A percentile compares a stretch with the other conserved stretches of the same genome.
phyloP scores from a whole-genome alignment of 148 eudicot genomes.

The Spergularia bocconei region DNA sequence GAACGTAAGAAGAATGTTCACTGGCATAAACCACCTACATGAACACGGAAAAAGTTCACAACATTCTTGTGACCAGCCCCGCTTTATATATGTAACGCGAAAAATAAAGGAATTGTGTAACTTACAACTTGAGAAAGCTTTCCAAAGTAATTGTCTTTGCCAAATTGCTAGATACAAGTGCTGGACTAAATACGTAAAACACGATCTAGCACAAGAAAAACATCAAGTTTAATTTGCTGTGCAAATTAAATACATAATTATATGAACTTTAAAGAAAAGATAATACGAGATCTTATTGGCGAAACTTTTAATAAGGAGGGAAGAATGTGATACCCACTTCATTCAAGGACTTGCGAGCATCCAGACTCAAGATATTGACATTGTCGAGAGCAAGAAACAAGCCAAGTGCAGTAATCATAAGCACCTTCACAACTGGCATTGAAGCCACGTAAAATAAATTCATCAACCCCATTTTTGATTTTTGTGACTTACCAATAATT shows the following conservation, averaged over 20 bases:
- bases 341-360: constrained; percentile 33
- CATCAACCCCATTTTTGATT: constrained; percentile 32
- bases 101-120: neutral
- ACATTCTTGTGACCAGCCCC: too few species aligned
- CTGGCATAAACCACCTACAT: constrained; percentile 55
- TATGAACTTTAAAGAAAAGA: too few species aligned
- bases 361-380: constrained; percentile 32
- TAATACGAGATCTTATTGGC: too few species aligned
- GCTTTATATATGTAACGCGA: too few species aligned
- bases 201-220: constrained; percentile 31
- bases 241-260: too few species aligned
- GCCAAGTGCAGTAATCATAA: constrained; percentile 42
- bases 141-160: constrained; percentile 38
- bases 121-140: constrained; percentile 36
- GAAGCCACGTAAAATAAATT: constrained; percentile 38
- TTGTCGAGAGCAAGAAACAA: constrained; percentile 38
- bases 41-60: too few species aligned
- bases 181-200: constrained; percentile 47
- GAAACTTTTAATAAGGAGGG: too few species aligned
- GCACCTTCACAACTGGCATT: constrained; percentile 44
- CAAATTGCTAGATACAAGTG: constrained; percentile 39
- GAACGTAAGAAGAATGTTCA: constrained; percentile 44
- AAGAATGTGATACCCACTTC: constrained; percentile 6
- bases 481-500: neutral
- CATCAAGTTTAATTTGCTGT: neutral